Evolutionary conservation across 352 stramenopile genomes (phyloP).

Genomic region (Bremia lactucae): DNA sequence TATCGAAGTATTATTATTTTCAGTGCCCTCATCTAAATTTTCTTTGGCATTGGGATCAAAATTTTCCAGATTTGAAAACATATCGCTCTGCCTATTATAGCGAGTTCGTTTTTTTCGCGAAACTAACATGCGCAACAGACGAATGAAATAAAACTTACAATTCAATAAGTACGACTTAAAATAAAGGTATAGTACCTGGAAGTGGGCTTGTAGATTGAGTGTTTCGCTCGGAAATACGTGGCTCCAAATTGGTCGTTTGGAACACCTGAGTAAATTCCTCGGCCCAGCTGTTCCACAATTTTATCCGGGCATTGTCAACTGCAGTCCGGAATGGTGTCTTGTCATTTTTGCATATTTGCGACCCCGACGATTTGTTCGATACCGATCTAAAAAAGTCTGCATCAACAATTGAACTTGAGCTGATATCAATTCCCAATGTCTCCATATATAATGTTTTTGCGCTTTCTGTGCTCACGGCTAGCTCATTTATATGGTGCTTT

Average conservation of each 20-base stretch:
- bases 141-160: too few species aligned
- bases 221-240: background rate
- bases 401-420: slow-evolving; percentile 31
- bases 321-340: slow-evolving; percentile 11
- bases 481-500: background rate
- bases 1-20: too few species aligned
- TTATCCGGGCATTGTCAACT: slow-evolving; percentile 10
- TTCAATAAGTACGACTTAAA: too few species aligned
- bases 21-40: too few species aligned
- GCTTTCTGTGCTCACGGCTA: background rate
- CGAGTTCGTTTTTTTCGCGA: slow-evolving; percentile 19
- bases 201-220: background rate
- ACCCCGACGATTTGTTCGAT: background rate
- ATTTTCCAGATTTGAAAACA: too few species aligned
- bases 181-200: slow-evolving; percentile 13
- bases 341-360: slow-evolving; percentile 2
- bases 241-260: too few species aligned
- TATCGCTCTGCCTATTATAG: too few species aligned
- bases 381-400: slow-evolving; percentile 15
- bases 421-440: slow-evolving; percentile 29
- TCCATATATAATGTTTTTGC: slow-evolving; percentile 4
- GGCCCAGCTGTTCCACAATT: slow-evolving; percentile 21
- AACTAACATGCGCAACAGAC: slow-evolving; percentile 1
- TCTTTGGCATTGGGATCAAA: too few species aligned
- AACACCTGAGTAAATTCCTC: slow-evolving; percentile 2